These are phyloP conservation scores for Sphaerostilbella broomeana DNA, from an alignment of 2,329 filamentous ascomycete genomes.

Conservation along the genomic window DNA sequence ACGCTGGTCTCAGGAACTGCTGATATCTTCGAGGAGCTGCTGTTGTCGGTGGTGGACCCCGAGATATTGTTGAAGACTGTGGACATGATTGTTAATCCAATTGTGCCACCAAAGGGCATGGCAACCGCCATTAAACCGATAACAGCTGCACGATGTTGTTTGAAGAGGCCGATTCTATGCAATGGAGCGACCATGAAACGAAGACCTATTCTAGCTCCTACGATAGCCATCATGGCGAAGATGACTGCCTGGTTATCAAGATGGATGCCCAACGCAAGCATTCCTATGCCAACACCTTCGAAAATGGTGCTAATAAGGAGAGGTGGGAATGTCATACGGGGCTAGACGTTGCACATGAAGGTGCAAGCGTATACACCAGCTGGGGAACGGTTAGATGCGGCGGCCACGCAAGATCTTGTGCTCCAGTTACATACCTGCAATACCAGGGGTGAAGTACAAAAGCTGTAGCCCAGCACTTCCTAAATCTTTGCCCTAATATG, in stretches of 20 bases:
- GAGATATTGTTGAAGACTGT: conserved; percentile 59
- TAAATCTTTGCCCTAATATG: conserved; percentile 38
- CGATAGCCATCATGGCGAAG: conserved; percentile 60
- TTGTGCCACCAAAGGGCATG: conserved; percentile 56
- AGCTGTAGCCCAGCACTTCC: conserved; percentile 50
- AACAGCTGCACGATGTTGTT: conserved; percentile 49
- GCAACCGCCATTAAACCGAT: conserved; percentile 55
- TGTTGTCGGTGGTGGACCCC: conserved; percentile 20
- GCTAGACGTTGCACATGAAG: conserved; percentile 54
- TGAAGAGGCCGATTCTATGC: conserved; percentile 58
- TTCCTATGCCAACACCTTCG: conserved; percentile 51
- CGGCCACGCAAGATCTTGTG: neutral
- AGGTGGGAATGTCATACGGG: conserved; percentile 54
- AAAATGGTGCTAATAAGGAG: conserved; percentile 50
- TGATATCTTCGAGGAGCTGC: conserved; percentile 21
- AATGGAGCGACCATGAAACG: conserved; percentile 59
- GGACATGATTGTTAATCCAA: conserved; percentile 61
- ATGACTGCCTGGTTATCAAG: conserved; percentile 42
- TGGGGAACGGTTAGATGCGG: conserved; percentile 5
- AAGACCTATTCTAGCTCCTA: conserved; percentile 56
- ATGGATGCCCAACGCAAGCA: conserved; percentile 52
- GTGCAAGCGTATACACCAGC: conserved; percentile 52
- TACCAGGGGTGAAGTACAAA: conserved; percentile 57
- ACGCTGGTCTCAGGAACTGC: conserved; percentile 7
- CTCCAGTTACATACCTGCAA: conserved; percentile 40